phyloP scores from a whole-genome alignment of 768 basidiomycete species.

The Suillus hirtellus region DNA sequence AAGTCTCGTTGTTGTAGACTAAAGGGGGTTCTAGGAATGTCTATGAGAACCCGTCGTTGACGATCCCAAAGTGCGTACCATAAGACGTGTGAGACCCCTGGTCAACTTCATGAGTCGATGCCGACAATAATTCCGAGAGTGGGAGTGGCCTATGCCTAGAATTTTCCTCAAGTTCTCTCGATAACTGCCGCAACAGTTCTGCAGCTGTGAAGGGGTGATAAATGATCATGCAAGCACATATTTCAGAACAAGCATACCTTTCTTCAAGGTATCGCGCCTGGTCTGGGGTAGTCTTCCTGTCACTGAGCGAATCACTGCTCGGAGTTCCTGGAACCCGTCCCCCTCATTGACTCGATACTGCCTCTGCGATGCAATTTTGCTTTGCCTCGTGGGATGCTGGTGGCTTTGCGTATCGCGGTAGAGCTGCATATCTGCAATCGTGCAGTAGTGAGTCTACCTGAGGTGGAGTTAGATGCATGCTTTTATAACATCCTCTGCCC shows the following conservation, averaged over 20 bases:
- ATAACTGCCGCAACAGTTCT: conserved; percentile 1
- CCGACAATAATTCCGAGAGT: no score
- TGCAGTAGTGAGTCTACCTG: background rate
- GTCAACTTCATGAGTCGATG: background rate
- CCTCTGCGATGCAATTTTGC: conserved; percentile 24
- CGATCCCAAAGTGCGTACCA: background rate
- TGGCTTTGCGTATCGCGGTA: background rate
- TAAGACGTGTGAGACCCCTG: background rate
- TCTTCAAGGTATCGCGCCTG: conserved; percentile 29
- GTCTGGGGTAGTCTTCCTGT: conserved; percentile 25
- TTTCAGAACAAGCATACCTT: conserved; percentile 16
- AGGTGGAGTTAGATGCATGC: no score
- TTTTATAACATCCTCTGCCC: background rate
- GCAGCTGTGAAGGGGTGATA: conserved; percentile 4
- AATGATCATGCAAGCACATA: background rate
- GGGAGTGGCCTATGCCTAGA: background rate
- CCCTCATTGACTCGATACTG: conserved; percentile 33
- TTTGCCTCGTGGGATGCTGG: conserved; percentile 5
- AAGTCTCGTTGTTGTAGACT: conserved; percentile 3
- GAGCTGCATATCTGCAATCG: background rate
- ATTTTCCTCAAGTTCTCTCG: conserved; percentile 1
- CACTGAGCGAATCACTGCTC: conserved; percentile 27
- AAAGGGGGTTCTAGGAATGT: background rate
- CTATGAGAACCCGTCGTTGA: background rate
- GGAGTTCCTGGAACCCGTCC: conserved; percentile 32